These are phyloP conservation scores for Hydnum rufescens DNA, from an alignment of 768 basidiomycete species.

Conservation along the genomic window DNA sequence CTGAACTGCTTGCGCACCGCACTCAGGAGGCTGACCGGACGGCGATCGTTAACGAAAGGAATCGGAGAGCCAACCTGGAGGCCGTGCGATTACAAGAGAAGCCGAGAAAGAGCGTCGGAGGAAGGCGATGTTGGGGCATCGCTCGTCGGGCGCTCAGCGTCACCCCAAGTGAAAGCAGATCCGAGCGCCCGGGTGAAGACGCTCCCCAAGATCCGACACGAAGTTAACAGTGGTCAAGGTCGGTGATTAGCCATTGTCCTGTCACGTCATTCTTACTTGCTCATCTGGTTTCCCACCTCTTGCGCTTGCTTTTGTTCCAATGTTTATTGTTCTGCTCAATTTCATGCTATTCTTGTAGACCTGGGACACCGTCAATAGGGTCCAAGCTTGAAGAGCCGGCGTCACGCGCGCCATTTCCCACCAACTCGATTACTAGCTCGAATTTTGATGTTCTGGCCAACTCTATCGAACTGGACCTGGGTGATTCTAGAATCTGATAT, in stretches of 20 bases:
- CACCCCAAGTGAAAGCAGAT: conserved; percentile 5
- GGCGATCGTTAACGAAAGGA: conserved; percentile 74
- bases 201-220: conserved; percentile 35
- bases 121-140: conserved; percentile 21
- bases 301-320: too few relatives aligned
- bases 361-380: conserved; percentile 22
- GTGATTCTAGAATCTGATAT: conserved; percentile 35
- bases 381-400: conserved; percentile 16
- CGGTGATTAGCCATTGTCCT: conserved; percentile 15
- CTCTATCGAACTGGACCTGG: conserved; percentile 53
- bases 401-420: conserved; percentile 18
- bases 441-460: conserved; percentile 38
- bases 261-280: neutral
- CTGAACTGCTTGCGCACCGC: neutral
- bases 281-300: conserved; percentile 2
- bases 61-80: conserved; percentile 68
- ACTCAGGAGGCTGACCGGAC: neutral
- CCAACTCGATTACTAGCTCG: conserved; percentile 22
- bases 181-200: conserved; percentile 45
- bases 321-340: too few relatives aligned
- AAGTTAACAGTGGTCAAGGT: conserved; percentile 38
- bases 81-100: conserved; percentile 41
- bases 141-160: conserved; percentile 23
- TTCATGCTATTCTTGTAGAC: too few relatives aligned
- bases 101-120: conserved; percentile 9